Evolutionary conservation across 176 grass and related monocot genomes (phyloP).

Genomic region (Oryza longistaminata): DNA sequence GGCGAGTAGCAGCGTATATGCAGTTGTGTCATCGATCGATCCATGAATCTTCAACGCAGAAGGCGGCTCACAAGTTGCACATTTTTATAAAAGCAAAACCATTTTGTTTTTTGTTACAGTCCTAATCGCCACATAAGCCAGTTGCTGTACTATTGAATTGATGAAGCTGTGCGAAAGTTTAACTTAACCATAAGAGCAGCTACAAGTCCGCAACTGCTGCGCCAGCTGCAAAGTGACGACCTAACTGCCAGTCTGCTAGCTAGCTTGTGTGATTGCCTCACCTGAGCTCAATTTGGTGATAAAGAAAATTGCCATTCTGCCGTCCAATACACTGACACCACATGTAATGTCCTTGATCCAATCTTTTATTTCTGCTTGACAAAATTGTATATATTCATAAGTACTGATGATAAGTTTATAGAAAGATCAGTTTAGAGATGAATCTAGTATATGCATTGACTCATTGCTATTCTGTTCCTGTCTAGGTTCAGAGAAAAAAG

Average conservation of each 20-base stretch:
- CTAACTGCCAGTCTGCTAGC: not conserved
- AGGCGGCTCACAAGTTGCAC: not conserved
- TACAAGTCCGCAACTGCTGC: not conserved
- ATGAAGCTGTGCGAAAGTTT: not conserved
- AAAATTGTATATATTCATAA: not conserved
- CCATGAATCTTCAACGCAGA: not conserved
- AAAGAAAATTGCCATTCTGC: not conserved
- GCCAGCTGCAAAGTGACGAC: not conserved
- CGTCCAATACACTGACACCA: not conserved
- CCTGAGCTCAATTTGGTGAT: slow-evolving; percentile 1
- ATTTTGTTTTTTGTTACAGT: not conserved
- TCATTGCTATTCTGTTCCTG: not conserved
- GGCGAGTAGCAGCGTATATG: not conserved
- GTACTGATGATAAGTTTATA: not conserved
- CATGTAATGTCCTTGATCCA: not conserved
- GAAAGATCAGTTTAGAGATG: not conserved
- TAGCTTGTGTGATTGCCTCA: not conserved
- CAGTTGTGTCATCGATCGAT: not conserved
- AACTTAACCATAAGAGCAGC: not conserved
- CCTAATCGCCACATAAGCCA: slow-evolving; percentile 18
- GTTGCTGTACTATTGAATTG: slow-evolving; percentile 7
- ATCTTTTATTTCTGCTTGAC: not conserved
- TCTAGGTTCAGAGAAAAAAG: not conserved
- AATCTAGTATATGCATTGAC: not conserved
- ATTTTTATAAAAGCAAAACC: not conserved